These are phyloP conservation scores for Coelastrella sp. DNA, from an alignment of 139 green algal genomes.

Conservation along the genomic window DNA sequence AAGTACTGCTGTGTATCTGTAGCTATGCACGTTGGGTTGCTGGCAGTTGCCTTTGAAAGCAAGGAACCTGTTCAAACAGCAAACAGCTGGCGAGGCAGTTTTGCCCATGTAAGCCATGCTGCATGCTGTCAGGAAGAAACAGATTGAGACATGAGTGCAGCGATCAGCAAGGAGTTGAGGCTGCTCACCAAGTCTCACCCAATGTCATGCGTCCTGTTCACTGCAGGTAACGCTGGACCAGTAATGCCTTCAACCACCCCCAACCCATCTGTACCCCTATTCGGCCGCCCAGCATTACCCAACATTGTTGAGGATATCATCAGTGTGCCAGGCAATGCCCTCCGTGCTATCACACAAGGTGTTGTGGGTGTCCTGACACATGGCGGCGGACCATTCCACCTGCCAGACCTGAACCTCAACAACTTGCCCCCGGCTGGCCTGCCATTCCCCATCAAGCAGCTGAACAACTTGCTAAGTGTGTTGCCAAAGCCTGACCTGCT, in stretches of 20 bases:
- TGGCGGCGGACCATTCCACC: background rate
- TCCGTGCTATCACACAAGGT: constrained; percentile 9
- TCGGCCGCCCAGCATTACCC: background rate
- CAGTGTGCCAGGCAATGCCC: background rate
- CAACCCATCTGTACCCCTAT: background rate
- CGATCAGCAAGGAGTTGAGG: background rate
- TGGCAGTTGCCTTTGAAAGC: no score
- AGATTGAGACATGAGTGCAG: background rate
- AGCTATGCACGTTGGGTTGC: no score
- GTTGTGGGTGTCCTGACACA: background rate
- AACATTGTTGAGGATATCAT: background rate
- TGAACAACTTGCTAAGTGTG: constrained; percentile 32
- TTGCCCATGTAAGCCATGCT: no score
- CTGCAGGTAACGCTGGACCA: background rate
- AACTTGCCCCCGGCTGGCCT: background rate
- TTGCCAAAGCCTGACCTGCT: constrained; percentile 11
- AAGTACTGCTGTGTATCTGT: no score
- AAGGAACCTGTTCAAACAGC: no score
- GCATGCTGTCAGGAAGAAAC: background rate
- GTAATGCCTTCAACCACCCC: background rate
- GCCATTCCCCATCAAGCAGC: constrained; percentile 1
- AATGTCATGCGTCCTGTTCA: background rate
- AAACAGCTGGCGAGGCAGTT: no score
- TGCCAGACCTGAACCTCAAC: background rate
- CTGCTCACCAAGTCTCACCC: no score